A percentile compares a stretch with the other conserved stretches of the same genome.
Conservation (phyloP, 2,329 filamentous ascomycete species). For the Reticulascus tulasneorum region DNA sequence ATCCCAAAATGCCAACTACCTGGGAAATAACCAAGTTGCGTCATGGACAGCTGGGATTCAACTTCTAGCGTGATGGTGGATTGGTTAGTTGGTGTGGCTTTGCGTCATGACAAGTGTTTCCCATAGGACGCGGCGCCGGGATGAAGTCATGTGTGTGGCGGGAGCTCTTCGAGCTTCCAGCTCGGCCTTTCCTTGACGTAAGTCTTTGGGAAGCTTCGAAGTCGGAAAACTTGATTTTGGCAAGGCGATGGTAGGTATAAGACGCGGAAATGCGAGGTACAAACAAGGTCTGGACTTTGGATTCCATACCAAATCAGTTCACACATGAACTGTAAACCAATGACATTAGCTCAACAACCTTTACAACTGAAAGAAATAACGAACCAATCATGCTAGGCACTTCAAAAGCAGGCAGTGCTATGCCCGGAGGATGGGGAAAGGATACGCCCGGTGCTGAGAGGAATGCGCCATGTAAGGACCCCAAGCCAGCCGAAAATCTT, state of each 20-base stretch:
- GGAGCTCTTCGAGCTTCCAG: conserved; percentile 9
- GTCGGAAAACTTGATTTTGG: conserved; percentile 16
- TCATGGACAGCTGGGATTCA: conserved; percentile 13
- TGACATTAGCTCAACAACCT: conserved; percentile 16
- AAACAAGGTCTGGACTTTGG: neutral
- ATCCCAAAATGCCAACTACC: conserved; percentile 8
- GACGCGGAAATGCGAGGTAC: conserved; percentile 7
- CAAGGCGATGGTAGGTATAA: conserved; percentile 13
- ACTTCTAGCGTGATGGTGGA: no score
- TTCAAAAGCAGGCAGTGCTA: conserved; percentile 14
- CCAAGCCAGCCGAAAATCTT: neutral
- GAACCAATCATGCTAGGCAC: conserved; percentile 9
- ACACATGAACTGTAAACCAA: conserved; percentile 6
- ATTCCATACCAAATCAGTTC: conserved; percentile 8
- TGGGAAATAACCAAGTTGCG: conserved; percentile 12
- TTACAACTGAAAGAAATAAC: conserved; percentile 11
- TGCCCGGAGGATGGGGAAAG: conserved; percentile 25
- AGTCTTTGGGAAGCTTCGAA: conserved; percentile 1
- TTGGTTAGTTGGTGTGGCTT: conserved; percentile 16
- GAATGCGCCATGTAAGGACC: conserved; percentile 26
- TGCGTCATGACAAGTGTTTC: conserved; percentile 15
- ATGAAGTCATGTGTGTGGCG: conserved; percentile 9
- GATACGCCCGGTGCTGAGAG: conserved; percentile 24
- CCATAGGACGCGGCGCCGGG: conserved; percentile 15
- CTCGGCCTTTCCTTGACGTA: conserved; percentile 12